These are phyloP conservation scores for Calocybe gambosa DNA, from an alignment of 1,284 basidiomycete species.

Conservation along the genomic window DNA sequence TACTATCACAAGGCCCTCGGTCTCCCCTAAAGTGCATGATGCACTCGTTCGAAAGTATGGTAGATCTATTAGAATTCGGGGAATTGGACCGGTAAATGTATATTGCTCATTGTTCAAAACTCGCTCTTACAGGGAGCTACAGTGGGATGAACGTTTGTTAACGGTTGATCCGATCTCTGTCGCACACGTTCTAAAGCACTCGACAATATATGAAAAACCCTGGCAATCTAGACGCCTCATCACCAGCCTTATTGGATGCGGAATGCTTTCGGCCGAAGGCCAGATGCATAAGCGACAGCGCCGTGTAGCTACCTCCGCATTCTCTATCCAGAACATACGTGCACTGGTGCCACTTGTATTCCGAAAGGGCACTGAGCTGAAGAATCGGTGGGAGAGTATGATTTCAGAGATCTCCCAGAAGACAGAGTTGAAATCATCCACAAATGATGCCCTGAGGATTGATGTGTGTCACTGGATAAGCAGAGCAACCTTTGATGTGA, in stretches of 20 bases:
- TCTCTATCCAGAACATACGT: conserved; percentile 68
- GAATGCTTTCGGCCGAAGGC: conserved; percentile 74
- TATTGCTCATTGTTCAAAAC: conserved; percentile 1
- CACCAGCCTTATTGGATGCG: conserved; percentile 67
- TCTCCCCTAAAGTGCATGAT: conserved; percentile 50
- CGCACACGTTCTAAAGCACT: conserved; percentile 62
- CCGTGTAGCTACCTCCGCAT: conserved; percentile 69
- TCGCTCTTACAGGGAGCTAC: conserved; percentile 6
- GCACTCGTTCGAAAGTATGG: conserved; percentile 48
- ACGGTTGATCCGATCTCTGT: conserved; percentile 72
- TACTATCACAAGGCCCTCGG: conserved; percentile 38
- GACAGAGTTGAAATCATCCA: conserved; percentile 12
- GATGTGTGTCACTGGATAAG: conserved; percentile 73
- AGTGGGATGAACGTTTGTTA: conserved; percentile 75
- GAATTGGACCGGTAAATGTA: conserved; percentile 53
- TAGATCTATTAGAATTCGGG: conserved; percentile 55
- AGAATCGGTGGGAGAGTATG: conserved; percentile 50
- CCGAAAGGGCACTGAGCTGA: conserved; percentile 57
- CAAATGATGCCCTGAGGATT: conserved; percentile 28
- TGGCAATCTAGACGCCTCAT: conserved; percentile 71
- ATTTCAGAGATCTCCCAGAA: conserved; percentile 21
- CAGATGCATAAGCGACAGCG: conserved; percentile 68
- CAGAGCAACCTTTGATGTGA: conserved; percentile 75
- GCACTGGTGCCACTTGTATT: conserved; percentile 67
- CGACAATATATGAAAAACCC: conserved; percentile 70